Evolutionary conservation across 192 early-diverging fungal genomes (phyloP).

Genomic region (Physocladia obscura): DNA sequence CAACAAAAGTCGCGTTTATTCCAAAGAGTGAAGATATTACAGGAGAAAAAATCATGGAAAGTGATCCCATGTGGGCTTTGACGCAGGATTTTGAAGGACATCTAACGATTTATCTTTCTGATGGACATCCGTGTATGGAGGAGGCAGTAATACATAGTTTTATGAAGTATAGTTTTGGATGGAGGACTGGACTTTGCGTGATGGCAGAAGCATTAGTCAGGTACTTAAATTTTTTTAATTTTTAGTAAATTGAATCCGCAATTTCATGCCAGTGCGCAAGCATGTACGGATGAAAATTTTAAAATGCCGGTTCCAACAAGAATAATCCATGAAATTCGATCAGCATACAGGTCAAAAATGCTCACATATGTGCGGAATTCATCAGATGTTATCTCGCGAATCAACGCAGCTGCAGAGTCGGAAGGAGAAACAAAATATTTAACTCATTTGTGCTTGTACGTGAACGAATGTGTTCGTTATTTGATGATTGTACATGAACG

Average conservation of each 20-base stretch:
- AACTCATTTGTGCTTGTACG: slow-evolving; percentile 2
- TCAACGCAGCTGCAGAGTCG: neutral
- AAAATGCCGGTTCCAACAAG: slow-evolving; percentile 31
- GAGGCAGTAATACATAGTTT: slow-evolving; percentile 36
- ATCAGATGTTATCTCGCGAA: neutral
- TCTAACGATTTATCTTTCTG: neutral
- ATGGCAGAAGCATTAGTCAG: slow-evolving; percentile 25
- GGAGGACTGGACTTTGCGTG: slow-evolving; percentile 18
- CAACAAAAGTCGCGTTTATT: neutral
- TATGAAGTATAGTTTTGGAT: slow-evolving; percentile 17
- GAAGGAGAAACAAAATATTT: slow-evolving; percentile 14
- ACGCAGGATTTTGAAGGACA: neutral
- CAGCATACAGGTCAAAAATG: slow-evolving; percentile 23
- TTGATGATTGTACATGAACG: slow-evolving; percentile 20
- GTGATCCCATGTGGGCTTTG: neutral
- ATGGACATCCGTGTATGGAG: slow-evolving; percentile 7
- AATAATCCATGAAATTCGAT: slow-evolving; percentile 25
- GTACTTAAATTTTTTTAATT: neutral
- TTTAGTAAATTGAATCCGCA: neutral
- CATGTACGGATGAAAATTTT: neutral
- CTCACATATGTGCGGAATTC: slow-evolving; percentile 27
- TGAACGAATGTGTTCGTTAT: slow-evolving; percentile 18
- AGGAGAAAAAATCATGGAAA: neutral
- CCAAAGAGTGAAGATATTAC: neutral
- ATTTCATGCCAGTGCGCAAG: slow-evolving; percentile 9